Evolutionary conservation across 2,329 filamentous ascomycete species (phyloP).

Genomic region (Penicillium frequentans): DNA sequence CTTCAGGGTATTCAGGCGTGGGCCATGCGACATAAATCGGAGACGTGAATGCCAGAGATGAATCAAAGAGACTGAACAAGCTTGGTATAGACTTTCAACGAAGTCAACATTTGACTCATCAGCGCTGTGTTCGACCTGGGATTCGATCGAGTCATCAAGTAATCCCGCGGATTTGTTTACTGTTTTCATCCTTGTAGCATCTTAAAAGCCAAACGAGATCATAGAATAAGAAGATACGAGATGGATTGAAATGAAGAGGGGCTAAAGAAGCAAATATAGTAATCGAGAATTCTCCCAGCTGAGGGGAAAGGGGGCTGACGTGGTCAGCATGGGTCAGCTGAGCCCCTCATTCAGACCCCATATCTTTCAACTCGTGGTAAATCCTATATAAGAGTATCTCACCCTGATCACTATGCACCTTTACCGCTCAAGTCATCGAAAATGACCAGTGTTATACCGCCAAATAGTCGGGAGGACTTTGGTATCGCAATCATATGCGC

Average conservation of each 20-base stretch:
- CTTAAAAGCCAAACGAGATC: too few relatives aligned
- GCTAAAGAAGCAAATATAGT: background rate
- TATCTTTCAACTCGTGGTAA: too few relatives aligned
- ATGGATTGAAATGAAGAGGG: background rate
- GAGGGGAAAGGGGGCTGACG: background rate
- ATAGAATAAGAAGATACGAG: too few relatives aligned
- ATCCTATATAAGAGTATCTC: too few relatives aligned
- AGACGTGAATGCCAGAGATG: constrained; percentile 5
- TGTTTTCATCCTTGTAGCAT: background rate
- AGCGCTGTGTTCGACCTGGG: constrained; percentile 1
- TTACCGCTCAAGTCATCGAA: too few relatives aligned
- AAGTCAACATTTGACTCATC: constrained; percentile 6
- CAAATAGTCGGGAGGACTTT: background rate
- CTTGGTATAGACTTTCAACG: constrained; percentile 7
- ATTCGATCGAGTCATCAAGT: background rate
- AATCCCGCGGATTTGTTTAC: background rate
- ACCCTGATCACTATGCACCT: too few relatives aligned
- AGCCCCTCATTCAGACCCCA: background rate
- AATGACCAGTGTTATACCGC: background rate
- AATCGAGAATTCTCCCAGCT: background rate
- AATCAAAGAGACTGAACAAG: constrained; percentile 2
- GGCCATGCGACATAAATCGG: background rate
- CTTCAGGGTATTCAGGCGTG: background rate
- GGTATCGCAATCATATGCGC: constrained; percentile 9
- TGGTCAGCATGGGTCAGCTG: background rate